Conservation (phyloP, 163 green algal species). For the Coccomyxa subellipsoidea region DNA sequence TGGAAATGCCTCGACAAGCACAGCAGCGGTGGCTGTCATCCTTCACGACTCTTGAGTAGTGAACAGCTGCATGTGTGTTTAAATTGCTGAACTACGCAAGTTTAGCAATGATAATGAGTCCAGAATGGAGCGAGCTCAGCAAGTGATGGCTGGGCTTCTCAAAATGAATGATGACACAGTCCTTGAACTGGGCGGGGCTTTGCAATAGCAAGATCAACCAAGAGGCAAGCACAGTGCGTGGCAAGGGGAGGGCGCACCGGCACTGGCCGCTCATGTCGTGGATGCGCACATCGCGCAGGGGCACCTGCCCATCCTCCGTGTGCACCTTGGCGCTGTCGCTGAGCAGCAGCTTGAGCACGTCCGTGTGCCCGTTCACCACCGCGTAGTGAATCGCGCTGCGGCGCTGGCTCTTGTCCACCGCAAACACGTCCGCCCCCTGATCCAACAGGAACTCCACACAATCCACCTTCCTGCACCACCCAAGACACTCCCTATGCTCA, state of each 20-base stretch:
- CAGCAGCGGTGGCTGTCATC: no score
- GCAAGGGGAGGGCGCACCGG: slow-evolving; percentile 27
- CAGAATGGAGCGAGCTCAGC: no score
- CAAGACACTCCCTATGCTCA: no score
- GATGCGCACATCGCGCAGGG: slow-evolving; percentile 39
- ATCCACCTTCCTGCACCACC: slow-evolving; percentile 30
- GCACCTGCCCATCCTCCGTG: slow-evolving; percentile 16
- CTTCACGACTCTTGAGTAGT: no score
- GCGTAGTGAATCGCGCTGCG: slow-evolving; percentile 51
- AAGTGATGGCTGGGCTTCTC: no score
- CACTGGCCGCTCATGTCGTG: slow-evolving; percentile 41
- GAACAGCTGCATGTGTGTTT: no score
- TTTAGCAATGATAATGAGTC: no score
- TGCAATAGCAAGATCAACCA: neutral
- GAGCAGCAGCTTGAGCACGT: slow-evolving; percentile 43
- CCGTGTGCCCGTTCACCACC: slow-evolving; percentile 30
- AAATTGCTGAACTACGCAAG: no score
- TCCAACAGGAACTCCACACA: slow-evolving; percentile 42
- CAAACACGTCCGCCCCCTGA: slow-evolving; percentile 43
- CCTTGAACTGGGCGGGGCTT: no score
- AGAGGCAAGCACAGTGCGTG: neutral
- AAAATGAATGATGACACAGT: no score
- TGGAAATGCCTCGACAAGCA: no score
- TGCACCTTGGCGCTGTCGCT: slow-evolving; percentile 21
- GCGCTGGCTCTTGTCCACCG: slow-evolving; percentile 31